Evolutionary conservation across 2,329 filamentous ascomycete species (phyloP).

Genomic region (Neocucurbitaria cava): DNA sequence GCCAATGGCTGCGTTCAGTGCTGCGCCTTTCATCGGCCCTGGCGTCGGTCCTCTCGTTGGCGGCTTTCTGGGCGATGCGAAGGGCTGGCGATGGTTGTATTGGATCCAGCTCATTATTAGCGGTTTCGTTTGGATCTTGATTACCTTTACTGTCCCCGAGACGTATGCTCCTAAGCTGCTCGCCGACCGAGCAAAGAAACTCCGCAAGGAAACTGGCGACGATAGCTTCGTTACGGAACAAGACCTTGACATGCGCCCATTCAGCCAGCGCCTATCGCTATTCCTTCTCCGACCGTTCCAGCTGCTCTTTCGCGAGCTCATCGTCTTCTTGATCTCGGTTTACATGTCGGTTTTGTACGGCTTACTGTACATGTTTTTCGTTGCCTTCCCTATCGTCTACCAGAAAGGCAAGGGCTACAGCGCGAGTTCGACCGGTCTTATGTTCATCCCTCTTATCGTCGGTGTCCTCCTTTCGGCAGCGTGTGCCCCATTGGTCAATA

Average conservation of each 20-base stretch:
- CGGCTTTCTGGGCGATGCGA: conserved; percentile 72
- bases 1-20: conserved; percentile 85
- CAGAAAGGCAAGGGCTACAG: conserved; percentile 80
- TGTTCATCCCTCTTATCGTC: conserved; percentile 84
- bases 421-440: conserved; percentile 76
- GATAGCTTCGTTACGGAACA: conserved; percentile 76
- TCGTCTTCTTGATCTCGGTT: conserved; percentile 81
- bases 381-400: conserved; percentile 71
- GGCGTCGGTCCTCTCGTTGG: conserved; percentile 72
- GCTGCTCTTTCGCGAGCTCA: conserved; percentile 82
- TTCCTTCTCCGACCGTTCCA: conserved; percentile 86
- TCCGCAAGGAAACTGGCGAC: conserved; percentile 73
- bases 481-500: conserved; percentile 78
- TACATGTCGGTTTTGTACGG: conserved; percentile 88
- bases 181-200: conserved; percentile 70
- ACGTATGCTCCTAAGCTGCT: conserved; percentile 86
- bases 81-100: conserved; percentile 84
- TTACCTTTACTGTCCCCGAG: conserved; percentile 88
- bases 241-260: conserved; percentile 75
- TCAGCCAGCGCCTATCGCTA: conserved; percentile 72
- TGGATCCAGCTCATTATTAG: conserved; percentile 84
- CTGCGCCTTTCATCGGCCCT: conserved; percentile 82
- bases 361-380: conserved; percentile 72
- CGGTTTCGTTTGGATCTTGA: conserved; percentile 72
- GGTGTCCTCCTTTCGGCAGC: conserved; percentile 73